These are phyloP conservation scores for Hypoxylon fuscum DNA, from an alignment of 495 filamentous ascomycete species.

Conservation along the genomic window DNA sequence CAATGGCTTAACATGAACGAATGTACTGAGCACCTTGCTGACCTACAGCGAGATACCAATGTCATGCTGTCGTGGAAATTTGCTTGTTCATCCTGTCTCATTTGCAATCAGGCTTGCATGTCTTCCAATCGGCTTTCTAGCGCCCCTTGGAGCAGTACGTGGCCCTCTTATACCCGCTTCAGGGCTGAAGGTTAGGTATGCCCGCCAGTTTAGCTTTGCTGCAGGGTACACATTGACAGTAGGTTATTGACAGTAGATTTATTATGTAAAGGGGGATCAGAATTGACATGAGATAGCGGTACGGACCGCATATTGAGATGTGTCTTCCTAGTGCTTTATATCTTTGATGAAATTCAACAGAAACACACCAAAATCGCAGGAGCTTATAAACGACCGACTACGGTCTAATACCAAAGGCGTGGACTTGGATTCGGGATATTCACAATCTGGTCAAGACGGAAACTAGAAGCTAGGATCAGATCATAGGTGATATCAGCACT, in stretches of 20 bases:
- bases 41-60: too few species aligned
- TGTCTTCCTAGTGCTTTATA: conserved; percentile 35
- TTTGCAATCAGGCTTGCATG: conserved; percentile 24
- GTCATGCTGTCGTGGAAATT: too few species aligned
- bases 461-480: too few species aligned
- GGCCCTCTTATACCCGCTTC: conserved; percentile 35
- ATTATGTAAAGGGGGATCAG: conserved; percentile 43
- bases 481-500: too few species aligned
- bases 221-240: neutral
- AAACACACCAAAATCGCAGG: too few species aligned
- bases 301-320: conserved; percentile 41
- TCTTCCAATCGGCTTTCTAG: conserved; percentile 46
- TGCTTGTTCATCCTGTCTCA: too few species aligned
- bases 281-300: conserved; percentile 49
- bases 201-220: neutral
- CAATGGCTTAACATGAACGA: too few species aligned
- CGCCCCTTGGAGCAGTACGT: conserved; percentile 47
- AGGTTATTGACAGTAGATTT: conserved; percentile 9
- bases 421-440: too few species aligned
- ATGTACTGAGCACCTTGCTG: too few species aligned
- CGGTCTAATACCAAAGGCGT: too few species aligned
- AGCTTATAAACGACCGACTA: too few species aligned
- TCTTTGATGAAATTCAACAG: conserved; percentile 40
- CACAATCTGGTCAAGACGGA: too few species aligned
- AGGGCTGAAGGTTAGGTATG: conserved; percentile 34